Percentiles rank a stretch among this genome's conserved stretches.
Evolutionary conservation across 352 stramenopile species (phyloP).

Genomic region (Phytophthora hibernalis): DNA sequence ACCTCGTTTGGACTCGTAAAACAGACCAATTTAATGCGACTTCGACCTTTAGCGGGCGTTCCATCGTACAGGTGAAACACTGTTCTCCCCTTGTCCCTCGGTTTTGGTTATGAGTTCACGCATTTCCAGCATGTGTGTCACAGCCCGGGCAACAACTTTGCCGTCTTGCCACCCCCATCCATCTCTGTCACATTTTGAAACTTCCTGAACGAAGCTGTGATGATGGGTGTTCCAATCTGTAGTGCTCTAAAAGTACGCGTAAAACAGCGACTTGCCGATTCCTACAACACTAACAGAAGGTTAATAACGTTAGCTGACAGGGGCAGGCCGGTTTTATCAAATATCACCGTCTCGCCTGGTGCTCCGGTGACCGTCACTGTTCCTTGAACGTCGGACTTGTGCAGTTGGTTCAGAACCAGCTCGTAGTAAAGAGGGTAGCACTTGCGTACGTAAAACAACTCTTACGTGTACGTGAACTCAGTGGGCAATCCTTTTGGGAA

Average conservation of each 20-base stretch:
- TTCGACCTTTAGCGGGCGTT: neutral
- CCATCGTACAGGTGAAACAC: neutral
- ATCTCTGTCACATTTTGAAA: neutral
- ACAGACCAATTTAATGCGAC: neutral
- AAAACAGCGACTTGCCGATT: slow-evolving; percentile 4
- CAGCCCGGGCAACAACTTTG: neutral
- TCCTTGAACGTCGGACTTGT: neutral
- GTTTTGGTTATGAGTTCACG: neutral
- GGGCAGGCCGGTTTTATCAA: neutral
- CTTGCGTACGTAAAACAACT: neutral
- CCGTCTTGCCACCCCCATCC: neutral
- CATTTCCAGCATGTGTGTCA: neutral
- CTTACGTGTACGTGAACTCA: neutral
- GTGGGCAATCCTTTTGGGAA: neutral
- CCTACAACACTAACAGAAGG: neutral
- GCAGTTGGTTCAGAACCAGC: neutral
- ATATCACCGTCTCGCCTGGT: neutral
- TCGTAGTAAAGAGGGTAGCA: neutral
- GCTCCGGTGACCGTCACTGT: neutral
- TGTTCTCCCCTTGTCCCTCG: neutral
- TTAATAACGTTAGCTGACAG: neutral
- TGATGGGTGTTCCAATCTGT: neutral
- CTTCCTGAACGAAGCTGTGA: neutral
- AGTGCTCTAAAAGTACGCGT: neutral
- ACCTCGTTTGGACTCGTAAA: neutral